phyloP scores from a whole-genome alignment of 108 stramenopile species.

The Asterionellopsis glacialis region DNA sequence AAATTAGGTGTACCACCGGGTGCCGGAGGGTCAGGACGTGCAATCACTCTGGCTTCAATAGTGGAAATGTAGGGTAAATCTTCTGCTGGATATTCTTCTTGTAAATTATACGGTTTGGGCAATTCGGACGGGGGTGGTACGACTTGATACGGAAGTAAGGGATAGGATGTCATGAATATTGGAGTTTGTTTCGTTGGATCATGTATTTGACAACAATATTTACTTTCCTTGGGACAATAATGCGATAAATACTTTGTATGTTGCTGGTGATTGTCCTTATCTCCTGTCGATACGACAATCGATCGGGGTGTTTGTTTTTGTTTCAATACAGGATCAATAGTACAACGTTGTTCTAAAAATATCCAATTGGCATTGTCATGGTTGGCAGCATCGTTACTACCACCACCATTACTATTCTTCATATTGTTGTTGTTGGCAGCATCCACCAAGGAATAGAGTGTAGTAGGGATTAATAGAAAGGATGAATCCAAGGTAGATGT shows the following conservation, averaged over 20 bases:
- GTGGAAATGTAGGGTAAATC: conserved; percentile 67
- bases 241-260: neutral
- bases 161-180: conserved; percentile 50
- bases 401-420: too few relatives aligned
- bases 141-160: conserved; percentile 62
- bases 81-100: neutral
- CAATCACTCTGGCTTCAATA: conserved; percentile 41
- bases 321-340: conserved; percentile 5
- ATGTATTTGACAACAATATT: conserved; percentile 71
- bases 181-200: conserved; percentile 23
- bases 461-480: conserved; percentile 30
- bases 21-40: conserved; percentile 9
- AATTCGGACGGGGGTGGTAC: conserved; percentile 27
- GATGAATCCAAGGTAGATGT: conserved; percentile 11
- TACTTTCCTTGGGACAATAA: conserved; percentile 39
- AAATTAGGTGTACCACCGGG: conserved; percentile 10
- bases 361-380: conserved; percentile 18
- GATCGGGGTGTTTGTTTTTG: neutral
- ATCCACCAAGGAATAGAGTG: conserved; percentile 22
- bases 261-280: neutral
- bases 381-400: too few relatives aligned
- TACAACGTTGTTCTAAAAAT: conserved; percentile 34
- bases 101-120: conserved; percentile 16
- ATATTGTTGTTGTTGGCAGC: neutral
- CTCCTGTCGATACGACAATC: neutral